phyloP scores from a whole-genome alignment of 148 eudicot genomes.

The Cornus suecica region DNA sequence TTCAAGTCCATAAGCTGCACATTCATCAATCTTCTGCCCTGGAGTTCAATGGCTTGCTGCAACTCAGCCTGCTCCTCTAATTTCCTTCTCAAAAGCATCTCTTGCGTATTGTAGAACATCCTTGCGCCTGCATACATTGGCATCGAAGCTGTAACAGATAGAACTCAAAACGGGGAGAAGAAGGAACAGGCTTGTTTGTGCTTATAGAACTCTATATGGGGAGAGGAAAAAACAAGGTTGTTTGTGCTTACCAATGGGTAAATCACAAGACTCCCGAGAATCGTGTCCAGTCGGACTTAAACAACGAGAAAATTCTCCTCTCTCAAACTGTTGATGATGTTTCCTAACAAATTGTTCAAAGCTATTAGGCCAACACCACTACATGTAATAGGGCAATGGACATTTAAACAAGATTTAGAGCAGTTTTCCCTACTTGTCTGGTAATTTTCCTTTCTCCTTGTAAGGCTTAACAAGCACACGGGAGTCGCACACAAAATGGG shows the following conservation, averaged over 20 bases:
- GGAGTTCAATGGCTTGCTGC: slow-evolving; percentile 81
- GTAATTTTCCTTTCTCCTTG: slow-evolving; percentile 91
- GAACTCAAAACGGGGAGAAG: background rate
- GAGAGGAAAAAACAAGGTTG: background rate
- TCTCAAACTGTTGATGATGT: slow-evolving; percentile 54
- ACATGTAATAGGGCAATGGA: background rate
- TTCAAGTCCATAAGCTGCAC: slow-evolving; percentile 69
- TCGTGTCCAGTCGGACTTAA: slow-evolving; percentile 73
- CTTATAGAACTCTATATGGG: background rate
- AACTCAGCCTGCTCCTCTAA: slow-evolving; percentile 72
- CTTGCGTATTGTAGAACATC: slow-evolving; percentile 55
- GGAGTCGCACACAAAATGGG: slow-evolving; percentile 94
- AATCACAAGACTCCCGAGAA: slow-evolving; percentile 55
- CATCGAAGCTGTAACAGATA: no score
- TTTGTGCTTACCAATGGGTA: slow-evolving; percentile 50
- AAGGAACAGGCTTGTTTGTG: background rate
- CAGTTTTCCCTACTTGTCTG: slow-evolving; percentile 47
- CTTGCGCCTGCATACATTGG: slow-evolving; percentile 53
- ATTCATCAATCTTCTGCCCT: slow-evolving; percentile 75
- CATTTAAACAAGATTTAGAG: background rate
- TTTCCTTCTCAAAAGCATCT: slow-evolving; percentile 64
- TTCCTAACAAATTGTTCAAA: slow-evolving; percentile 13
- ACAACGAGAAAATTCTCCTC: slow-evolving; percentile 59
- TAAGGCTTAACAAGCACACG: slow-evolving; percentile 97
- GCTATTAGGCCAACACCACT: background rate